A percentile compares a stretch with the other conserved stretches of the same genome.
Evolutionary conservation across 495 filamentous ascomycete species (phyloP).

Genomic region (Chaetomium cochliodes): DNA sequence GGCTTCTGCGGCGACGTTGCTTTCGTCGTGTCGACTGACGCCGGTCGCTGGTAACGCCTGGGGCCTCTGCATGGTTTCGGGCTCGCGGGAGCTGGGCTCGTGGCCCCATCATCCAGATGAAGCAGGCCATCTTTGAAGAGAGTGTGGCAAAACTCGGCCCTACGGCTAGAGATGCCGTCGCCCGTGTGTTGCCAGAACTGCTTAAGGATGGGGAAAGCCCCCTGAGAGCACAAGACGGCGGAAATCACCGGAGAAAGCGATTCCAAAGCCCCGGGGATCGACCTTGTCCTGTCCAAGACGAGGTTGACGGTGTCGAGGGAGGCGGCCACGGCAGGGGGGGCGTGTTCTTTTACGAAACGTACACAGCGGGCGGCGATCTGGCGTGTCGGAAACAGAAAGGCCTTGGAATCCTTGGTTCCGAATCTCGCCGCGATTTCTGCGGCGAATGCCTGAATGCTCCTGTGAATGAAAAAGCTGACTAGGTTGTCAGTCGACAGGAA

Average conservation of each 20-base stretch:
- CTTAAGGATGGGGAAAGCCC: conserved; percentile 69
- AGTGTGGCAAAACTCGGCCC: conserved; percentile 81
- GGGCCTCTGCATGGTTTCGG: conserved; percentile 62
- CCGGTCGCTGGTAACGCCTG: conserved; percentile 65
- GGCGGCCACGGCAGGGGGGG: conserved; percentile 45
- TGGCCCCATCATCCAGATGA: conserved; percentile 48
- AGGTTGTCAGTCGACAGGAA: conserved; percentile 12
- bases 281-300: conserved; percentile 51
- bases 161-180: conserved; percentile 88
- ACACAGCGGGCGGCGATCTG: conserved; percentile 65
- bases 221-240: conserved; percentile 67
- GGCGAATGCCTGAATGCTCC: conserved; percentile 72
- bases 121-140: conserved; percentile 71
- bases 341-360: conserved; percentile 64
- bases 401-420: conserved; percentile 61
- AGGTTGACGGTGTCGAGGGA: conserved; percentile 68
- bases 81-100: conserved; percentile 20
- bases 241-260: conserved; percentile 54
- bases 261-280: conserved; percentile 48
- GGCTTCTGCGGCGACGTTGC: conserved; percentile 19
- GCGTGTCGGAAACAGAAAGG: conserved; percentile 77
- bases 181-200: conserved; percentile 95
- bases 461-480: conserved; percentile 87
- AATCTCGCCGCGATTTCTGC: conserved; percentile 62
- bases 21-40: conserved; percentile 47